Base-by-base conservation (phyloP, 306 rosid species). In the Castanea sativa region DNA sequence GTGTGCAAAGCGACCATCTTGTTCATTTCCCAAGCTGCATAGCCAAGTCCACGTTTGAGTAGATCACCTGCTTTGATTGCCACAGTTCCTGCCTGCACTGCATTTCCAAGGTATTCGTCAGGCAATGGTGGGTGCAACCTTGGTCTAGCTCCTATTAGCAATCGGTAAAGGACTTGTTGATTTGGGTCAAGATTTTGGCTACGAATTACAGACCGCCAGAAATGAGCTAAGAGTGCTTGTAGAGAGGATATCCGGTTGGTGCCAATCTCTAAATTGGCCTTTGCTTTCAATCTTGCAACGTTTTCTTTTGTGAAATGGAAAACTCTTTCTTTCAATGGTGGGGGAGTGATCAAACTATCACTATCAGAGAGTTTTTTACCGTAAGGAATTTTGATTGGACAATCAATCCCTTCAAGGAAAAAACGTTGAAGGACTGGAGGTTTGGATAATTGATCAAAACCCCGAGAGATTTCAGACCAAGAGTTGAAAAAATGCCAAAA, bases 151-250 rank as follows among this genome's bases (percentile, higher is more conserved):
- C 70, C 70, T 15, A 64, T 14, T 5, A 2, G 2, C 18, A 64
- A 1, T 2, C 0, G 0, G 43, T 2, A 64, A 30, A 3, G 16
- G 3, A 64, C 70, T 6, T 64, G 2, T 30, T 29, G 38, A 29
- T 64, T 29, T 2, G 33, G 4, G 35, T 64, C 32, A 11, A 64
- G 70, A 2, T 29, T 30, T 1, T 19, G 20, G 21, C 70, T 16
- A 19, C 70, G 70, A 64, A 30, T 29, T 29, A 30, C 41, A 64
- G 43, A 64, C 9, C 70, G 41, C 70, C 70, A 64, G 16, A 64
- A 15, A 64, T 64, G 21, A 30, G 43, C n/a, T 15, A 80, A 53
- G 0, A 73, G 35, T 51, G 78, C 83, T 73, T 80, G 78, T 16
- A 73, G 14, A 11, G 74, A 80, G 4, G 83, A 80, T 4, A 73